Evolutionary conservation across 2,329 filamentous ascomycete genomes (phyloP).

Genomic region (Zymoseptoria tritici): DNA sequence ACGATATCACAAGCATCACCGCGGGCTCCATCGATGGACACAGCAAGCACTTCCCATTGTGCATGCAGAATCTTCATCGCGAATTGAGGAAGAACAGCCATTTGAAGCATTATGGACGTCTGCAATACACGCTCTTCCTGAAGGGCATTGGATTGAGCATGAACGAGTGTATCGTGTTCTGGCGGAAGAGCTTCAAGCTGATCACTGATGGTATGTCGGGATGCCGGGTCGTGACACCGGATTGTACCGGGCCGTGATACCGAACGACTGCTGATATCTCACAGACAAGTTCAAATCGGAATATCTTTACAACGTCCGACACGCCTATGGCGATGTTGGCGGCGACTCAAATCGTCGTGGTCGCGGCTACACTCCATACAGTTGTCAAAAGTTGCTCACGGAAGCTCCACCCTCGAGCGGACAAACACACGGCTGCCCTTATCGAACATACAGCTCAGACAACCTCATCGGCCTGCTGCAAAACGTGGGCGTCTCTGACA

Average conservation of each 20-base stretch:
- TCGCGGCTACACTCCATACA: conserved; percentile 82
- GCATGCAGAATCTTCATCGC: conserved; percentile 87
- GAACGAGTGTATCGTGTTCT: conserved; percentile 89
- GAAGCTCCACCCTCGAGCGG: conserved; percentile 81
- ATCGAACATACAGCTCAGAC: conserved; percentile 82
- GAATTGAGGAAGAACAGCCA: conserved; percentile 81
- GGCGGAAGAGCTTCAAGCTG: conserved; percentile 77
- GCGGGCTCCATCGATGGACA: conserved; percentile 74
- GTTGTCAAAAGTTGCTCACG: conserved; percentile 88
- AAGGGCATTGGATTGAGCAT: conserved; percentile 89
- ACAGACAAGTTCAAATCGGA: conserved; percentile 89
- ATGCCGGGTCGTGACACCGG: neutral
- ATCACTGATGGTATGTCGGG: conserved; percentile 56
- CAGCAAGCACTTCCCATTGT: conserved; percentile 77
- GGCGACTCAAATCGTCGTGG: conserved; percentile 82
- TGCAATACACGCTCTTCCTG: conserved; percentile 93
- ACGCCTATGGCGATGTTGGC: conserved; percentile 89
- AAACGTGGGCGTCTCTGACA: conserved; percentile 69
- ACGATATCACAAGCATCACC: conserved; percentile 65
- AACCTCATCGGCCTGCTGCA: conserved; percentile 74
- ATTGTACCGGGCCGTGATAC: too few species aligned
- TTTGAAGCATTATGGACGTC: conserved; percentile 83
- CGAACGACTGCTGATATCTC: conserved; percentile 2
- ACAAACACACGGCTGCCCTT: conserved; percentile 88
- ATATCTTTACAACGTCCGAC: conserved; percentile 95